Conservation (phyloP, 352 stramenopile species). For the Halophytophthora polymorphica region DNA sequence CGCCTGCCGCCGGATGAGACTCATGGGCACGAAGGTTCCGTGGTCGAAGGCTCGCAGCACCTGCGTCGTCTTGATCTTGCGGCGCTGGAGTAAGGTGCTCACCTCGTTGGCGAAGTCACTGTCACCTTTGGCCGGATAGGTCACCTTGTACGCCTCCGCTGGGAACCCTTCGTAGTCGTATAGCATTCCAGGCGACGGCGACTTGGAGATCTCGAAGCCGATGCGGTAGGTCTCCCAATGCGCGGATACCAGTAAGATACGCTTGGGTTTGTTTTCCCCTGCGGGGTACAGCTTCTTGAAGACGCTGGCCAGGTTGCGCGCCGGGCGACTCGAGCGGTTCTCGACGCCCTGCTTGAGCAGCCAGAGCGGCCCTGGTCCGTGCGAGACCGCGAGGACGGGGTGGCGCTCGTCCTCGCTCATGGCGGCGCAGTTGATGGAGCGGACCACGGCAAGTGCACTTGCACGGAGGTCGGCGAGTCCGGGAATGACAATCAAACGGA, state of each 20-base stretch:
- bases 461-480: neutral
- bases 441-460: neutral
- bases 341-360: slow-evolving; percentile 49
- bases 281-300: slow-evolving; percentile 50
- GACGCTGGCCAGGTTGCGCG: slow-evolving; percentile 38
- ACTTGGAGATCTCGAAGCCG: slow-evolving; percentile 55
- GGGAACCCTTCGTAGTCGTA: slow-evolving; percentile 91
- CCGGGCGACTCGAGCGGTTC: slow-evolving; percentile 28
- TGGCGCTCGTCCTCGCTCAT: slow-evolving; percentile 21
- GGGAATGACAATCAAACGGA: slow-evolving; percentile 4
- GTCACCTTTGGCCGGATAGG: slow-evolving; percentile 71
- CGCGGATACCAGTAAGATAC: slow-evolving; percentile 81
- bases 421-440: no score
- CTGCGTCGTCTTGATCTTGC: slow-evolving; percentile 53
- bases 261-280: slow-evolving; percentile 33
- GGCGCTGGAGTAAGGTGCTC: slow-evolving; percentile 41
- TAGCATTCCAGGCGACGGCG: slow-evolving; percentile 54
- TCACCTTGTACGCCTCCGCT: slow-evolving; percentile 71
- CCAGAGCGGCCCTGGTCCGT: slow-evolving; percentile 62
- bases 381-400: slow-evolving; percentile 48
- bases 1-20: slow-evolving; percentile 75
- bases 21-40: slow-evolving; percentile 86
- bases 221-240: slow-evolving; percentile 75
- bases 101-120: slow-evolving; percentile 66
- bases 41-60: slow-evolving; percentile 82